These are phyloP conservation scores for Kurtzmaniella cleridarum DNA, from an alignment of 805 yeast species.

Conservation along the genomic window DNA sequence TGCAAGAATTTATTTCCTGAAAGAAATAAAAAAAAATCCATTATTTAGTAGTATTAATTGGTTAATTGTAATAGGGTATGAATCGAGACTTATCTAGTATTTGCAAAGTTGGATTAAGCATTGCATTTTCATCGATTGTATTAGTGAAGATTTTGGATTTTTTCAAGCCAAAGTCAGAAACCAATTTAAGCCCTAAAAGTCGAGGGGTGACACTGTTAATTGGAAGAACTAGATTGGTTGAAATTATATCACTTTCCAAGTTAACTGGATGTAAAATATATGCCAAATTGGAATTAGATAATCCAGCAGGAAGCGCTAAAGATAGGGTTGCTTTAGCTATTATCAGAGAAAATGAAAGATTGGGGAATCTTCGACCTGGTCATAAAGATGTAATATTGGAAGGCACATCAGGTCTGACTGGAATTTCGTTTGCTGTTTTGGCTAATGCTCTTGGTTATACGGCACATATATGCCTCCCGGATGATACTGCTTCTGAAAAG, in stretches of 20 bases:
- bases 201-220: slow-evolving; percentile 73
- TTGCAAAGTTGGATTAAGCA: no score
- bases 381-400: slow-evolving; percentile 76
- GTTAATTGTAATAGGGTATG: no score
- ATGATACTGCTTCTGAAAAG: slow-evolving; percentile 86
- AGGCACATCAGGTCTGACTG: slow-evolving; percentile 97
- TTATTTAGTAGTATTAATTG: no score
- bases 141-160: no score
- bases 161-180: slow-evolving; percentile 3
- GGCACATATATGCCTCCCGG: slow-evolving; percentile 91
- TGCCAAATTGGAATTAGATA: slow-evolving; percentile 79
- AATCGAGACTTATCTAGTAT: no score
- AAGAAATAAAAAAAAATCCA: no score
- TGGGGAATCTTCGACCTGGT: slow-evolving; percentile 53
- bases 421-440: slow-evolving; percentile 88
- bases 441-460: slow-evolving; percentile 84
- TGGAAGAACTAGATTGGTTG: slow-evolving; percentile 86
- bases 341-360: slow-evolving; percentile 58
- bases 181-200: slow-evolving; percentile 22
- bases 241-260: slow-evolving; percentile 62
- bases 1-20: no score
- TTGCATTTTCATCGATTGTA: no score
- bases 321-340: slow-evolving; percentile 90
- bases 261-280: slow-evolving; percentile 76
- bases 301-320: slow-evolving; percentile 95